Evolutionary conservation across 2,329 filamentous ascomycete species (phyloP), one percentile per base, ranked within the genome.

Genomic region (Apiospora kogelbergensis): DNA sequence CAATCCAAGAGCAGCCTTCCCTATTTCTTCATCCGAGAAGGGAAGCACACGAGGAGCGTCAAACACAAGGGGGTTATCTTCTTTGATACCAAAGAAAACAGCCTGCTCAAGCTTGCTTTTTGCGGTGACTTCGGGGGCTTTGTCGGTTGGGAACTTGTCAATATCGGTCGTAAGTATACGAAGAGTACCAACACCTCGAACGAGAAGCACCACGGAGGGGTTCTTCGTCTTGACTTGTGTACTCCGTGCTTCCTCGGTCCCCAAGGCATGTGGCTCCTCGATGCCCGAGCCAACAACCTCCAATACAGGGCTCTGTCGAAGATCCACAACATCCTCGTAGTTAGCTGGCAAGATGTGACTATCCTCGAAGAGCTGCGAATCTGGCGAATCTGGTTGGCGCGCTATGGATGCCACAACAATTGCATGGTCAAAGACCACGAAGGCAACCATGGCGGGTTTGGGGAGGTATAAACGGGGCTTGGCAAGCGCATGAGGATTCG

Each of bases 71-170:
- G 95, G 92, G 74, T 94, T 98, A 75, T 93, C 90, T 71, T 91
- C 87, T 77, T 93, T 90, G 64, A 89, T 89, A 1, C 95, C 95
- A 77, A 94, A 98, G 81, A 98, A 98, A 1, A 98, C 92, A 2
- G 95, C 95, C 81, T 99, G 95, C 77, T 98, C 94, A 48, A 99
- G 86, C 80, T 96, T 97, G 80, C 90, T 93, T 80, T 94, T 96
- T 7, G 93, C 92, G 1, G 93, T 95, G 20, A 97, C 88, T 72
- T 84, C 81, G 1, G 88, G 89, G 5, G 88, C 84, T 67, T 82
- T 80, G 67, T 87, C 86, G 71, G 86, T 87, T 15, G 84, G 84
- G 74, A 91, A 90, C 70, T 85, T 87, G 71, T 89, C 85, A 63
- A 88, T 81, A 66, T 91, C 87, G 9, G 85, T 84, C 24, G 88